Conservation (phyloP, 2,329 filamentous ascomycete species). For the Simplicillium sp. region DNA sequence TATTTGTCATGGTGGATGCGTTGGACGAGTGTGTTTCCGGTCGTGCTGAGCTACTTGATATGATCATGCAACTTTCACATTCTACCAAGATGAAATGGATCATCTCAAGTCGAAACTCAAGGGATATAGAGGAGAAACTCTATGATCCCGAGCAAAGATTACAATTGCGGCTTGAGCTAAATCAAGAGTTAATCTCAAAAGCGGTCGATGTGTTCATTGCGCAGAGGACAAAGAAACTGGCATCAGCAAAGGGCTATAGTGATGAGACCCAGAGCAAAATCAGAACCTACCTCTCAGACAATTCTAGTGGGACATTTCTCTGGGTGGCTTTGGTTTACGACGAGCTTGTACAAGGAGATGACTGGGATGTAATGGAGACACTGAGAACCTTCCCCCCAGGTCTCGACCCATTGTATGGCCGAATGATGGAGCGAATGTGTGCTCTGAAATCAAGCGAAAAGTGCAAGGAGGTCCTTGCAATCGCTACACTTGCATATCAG, state of each 20-base stretch:
- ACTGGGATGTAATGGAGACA: not conserved
- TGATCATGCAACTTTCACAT: conserved; percentile 17
- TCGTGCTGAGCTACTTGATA: conserved; percentile 20
- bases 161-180: conserved; percentile 25
- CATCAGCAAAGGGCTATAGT: conserved; percentile 4
- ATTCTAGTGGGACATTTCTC: conserved; percentile 28
- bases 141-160: conserved; percentile 9
- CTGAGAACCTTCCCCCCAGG: not conserved
- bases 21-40: conserved; percentile 32
- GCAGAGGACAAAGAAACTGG: conserved; percentile 17
- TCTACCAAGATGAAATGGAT: conserved; percentile 26
- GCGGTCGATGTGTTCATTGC: conserved; percentile 25
- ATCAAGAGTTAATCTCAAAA: conserved; percentile 17
- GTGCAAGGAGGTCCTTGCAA: not conserved
- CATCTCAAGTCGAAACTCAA: conserved; percentile 31
- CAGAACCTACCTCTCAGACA: conserved; percentile 11
- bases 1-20: conserved; percentile 32
- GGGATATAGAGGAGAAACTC: conserved; percentile 23
- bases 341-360: not conserved
- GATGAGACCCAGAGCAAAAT: conserved; percentile 3
- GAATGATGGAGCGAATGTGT: not conserved
- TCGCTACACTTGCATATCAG: not conserved
- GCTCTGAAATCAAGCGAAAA: no score
- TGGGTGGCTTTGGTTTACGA: conserved; percentile 21
- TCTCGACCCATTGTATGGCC: not conserved